Percentiles rank a stretch among this genome's conserved stretches.
Evolutionary conservation across 106 monocot species (phyloP).

Genomic region (Posidonia australis): DNA sequence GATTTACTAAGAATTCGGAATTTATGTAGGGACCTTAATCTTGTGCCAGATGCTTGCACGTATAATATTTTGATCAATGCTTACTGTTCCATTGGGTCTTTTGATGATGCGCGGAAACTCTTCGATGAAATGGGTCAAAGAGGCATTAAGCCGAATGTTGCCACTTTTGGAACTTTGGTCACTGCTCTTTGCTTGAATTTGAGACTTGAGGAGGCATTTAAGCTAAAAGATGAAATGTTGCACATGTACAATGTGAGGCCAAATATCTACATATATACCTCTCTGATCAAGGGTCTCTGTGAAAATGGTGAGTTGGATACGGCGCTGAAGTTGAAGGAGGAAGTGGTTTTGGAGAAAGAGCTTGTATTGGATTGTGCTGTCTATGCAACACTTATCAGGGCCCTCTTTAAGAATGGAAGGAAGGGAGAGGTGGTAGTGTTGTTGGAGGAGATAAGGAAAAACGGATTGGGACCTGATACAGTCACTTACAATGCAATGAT

Average conservation of each 20-base stretch:
- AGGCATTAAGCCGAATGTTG: conserved; percentile 30
- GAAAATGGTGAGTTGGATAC: conserved; percentile 22
- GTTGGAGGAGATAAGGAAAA: conserved; percentile 62
- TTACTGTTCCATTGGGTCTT: conserved; percentile 1
- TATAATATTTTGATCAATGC: conserved; percentile 15
- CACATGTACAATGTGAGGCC: conserved; percentile 29
- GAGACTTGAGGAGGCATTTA: conserved; percentile 29
- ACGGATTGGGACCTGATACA: conserved; percentile 30
- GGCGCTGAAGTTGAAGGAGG: conserved; percentile 48
- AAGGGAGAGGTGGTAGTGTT: conserved; percentile 50
- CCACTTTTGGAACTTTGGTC: conserved; percentile 51
- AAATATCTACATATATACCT: conserved; percentile 43
- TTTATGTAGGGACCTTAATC: conserved; percentile 18
- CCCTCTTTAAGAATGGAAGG: conserved; percentile 33
- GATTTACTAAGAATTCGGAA: conserved; percentile 9
- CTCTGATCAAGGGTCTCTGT: conserved; percentile 58
- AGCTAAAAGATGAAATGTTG: conserved; percentile 42
- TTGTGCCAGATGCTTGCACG: conserved; percentile 41
- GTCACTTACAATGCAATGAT: conserved; percentile 75
- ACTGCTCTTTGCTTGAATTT: conserved; percentile 32
- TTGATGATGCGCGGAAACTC: conserved; percentile 29
- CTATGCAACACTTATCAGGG: conserved; percentile 56
- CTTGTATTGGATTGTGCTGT: conserved; percentile 34
- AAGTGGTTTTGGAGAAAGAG: conserved; percentile 26
- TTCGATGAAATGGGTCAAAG: conserved; percentile 65